These are phyloP conservation scores for Pestalotiopsis sp. DNA, from an alignment of 2,329 filamentous ascomycete genomes.

Conservation along the genomic window DNA sequence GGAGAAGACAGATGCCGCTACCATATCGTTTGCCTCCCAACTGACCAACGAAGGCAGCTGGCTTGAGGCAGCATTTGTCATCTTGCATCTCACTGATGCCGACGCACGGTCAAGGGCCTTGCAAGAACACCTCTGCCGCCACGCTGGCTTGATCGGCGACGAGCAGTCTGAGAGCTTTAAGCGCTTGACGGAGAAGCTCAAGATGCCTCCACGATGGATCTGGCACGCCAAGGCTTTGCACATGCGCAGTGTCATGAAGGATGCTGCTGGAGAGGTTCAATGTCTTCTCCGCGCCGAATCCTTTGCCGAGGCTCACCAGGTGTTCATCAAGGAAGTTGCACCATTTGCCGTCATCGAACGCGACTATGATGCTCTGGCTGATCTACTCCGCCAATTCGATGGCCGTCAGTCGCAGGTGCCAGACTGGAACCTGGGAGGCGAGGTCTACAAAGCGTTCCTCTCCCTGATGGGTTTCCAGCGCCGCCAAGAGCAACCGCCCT, in stretches of 20 bases:
- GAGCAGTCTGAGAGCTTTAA: slow-evolving; percentile 57
- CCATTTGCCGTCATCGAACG: slow-evolving; percentile 80
- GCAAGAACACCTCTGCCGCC: slow-evolving; percentile 72
- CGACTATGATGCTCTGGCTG: slow-evolving; percentile 69
- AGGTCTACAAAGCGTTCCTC: slow-evolving; percentile 71
- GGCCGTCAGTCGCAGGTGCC: slow-evolving; percentile 60
- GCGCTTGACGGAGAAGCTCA: slow-evolving; percentile 62
- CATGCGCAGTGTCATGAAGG: slow-evolving; percentile 71
- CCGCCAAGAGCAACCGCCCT: slow-evolving; percentile 37
- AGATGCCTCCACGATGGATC: slow-evolving; percentile 76
- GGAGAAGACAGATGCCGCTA: slow-evolving; percentile 65
- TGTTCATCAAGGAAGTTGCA: slow-evolving; percentile 78
- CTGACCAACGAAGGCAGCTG: slow-evolving; percentile 66
- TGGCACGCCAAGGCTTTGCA: slow-evolving; percentile 85
- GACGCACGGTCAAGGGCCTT: slow-evolving; percentile 65
- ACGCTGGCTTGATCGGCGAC: slow-evolving; percentile 66
- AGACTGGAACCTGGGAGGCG: slow-evolving; percentile 78
- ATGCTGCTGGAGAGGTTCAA: slow-evolving; percentile 70
- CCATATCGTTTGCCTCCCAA: slow-evolving; percentile 64
- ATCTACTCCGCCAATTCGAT: slow-evolving; percentile 72
- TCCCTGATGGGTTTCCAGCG: slow-evolving; percentile 44
- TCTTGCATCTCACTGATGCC: slow-evolving; percentile 70
- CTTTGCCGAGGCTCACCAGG: slow-evolving; percentile 79
- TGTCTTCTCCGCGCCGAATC: slow-evolving; percentile 78
- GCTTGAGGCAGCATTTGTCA: slow-evolving; percentile 72